phyloP scores from a whole-genome alignment of 495 filamentous ascomycete species.

The Neurospora hispaniola region DNA sequence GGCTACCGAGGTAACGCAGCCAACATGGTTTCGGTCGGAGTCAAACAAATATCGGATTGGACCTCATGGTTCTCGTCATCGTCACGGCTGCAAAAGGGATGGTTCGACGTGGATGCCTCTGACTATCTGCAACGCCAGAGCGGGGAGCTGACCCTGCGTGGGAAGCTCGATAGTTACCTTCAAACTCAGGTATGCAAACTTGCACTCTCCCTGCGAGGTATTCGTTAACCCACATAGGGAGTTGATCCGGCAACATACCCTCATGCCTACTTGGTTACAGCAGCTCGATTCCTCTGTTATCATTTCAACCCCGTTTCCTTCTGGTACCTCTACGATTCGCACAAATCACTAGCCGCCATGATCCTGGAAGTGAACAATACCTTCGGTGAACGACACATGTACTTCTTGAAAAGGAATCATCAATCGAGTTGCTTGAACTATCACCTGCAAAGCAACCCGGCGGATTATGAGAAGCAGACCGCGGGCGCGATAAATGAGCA shows the following conservation, averaged over 20 bases:
- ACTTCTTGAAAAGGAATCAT: conserved; percentile 36
- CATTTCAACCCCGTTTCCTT: conserved; percentile 70
- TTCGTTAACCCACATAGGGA: conserved; percentile 27
- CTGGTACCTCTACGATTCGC: conserved; percentile 63
- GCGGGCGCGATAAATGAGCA: not conserved
- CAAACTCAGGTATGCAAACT: conserved; percentile 29
- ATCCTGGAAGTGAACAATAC: conserved; percentile 74
- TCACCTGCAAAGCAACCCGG: not conserved
- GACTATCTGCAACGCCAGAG: conserved; percentile 49
- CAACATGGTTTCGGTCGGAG: conserved; percentile 43
- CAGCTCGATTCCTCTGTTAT: conserved; percentile 58
- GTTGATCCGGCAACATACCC: conserved; percentile 43
- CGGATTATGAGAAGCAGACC: conserved; percentile 1
- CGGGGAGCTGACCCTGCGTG: conserved; percentile 35
- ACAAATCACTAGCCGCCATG: conserved; percentile 50
- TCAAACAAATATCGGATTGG: conserved; percentile 10
- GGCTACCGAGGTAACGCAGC: conserved; percentile 44
- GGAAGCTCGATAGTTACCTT: conserved; percentile 51
- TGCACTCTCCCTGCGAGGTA: not conserved
- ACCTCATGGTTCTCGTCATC: conserved; percentile 21
- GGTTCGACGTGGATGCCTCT: conserved; percentile 47
- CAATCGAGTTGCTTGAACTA: not conserved
- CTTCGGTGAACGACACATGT: conserved; percentile 60
- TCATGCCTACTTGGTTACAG: conserved; percentile 58
- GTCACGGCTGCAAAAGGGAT: conserved; percentile 19